Evolutionary conservation across 1,139 yeast genomes (phyloP).

Genomic region (Zygotorulaspora mrakii): DNA sequence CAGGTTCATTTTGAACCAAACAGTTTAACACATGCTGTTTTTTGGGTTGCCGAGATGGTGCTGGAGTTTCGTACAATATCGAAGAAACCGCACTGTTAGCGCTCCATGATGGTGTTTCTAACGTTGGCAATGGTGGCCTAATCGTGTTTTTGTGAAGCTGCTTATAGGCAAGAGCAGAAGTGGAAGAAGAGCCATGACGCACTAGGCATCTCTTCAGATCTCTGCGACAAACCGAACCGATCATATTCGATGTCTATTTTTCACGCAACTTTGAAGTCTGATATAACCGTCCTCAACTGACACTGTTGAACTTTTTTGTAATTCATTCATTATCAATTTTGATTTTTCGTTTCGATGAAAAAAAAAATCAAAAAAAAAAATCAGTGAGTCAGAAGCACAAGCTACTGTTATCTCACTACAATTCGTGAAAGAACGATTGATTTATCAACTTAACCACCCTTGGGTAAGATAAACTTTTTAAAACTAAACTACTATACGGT

Average conservation of each 20-base stretch:
- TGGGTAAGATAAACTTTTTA: no score
- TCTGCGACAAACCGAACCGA: slow-evolving; percentile 13
- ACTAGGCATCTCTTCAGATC: slow-evolving; percentile 13
- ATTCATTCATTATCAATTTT: no score
- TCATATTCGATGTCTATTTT: slow-evolving; percentile 8
- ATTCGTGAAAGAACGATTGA: no score
- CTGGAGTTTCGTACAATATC: slow-evolving; percentile 89
- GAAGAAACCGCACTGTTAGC: slow-evolving; percentile 95
- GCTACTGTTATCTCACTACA: not conserved
- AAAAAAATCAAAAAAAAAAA: not conserved
- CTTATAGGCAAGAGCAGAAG: slow-evolving; percentile 95
- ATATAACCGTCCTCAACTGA: no score
- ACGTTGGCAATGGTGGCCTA: slow-evolving; percentile 91
- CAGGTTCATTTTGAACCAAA: slow-evolving; percentile 97
- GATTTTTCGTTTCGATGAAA: slow-evolving; percentile 1
- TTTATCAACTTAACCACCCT: no score
- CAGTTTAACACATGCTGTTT: slow-evolving; percentile 92
- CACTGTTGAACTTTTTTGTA: no score
- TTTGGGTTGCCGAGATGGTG: slow-evolving; percentile 58
- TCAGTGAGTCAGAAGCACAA: not conserved
- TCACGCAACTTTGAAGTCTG: no score
- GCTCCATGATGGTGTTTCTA: slow-evolving; percentile 92
- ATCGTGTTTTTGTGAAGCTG: slow-evolving; percentile 79
- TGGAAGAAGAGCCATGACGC: slow-evolving; percentile 49
- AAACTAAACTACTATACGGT: no score